Conservation (phyloP, 2,329 filamentous ascomycete species). For the Dothistroma septosporum region DNA sequence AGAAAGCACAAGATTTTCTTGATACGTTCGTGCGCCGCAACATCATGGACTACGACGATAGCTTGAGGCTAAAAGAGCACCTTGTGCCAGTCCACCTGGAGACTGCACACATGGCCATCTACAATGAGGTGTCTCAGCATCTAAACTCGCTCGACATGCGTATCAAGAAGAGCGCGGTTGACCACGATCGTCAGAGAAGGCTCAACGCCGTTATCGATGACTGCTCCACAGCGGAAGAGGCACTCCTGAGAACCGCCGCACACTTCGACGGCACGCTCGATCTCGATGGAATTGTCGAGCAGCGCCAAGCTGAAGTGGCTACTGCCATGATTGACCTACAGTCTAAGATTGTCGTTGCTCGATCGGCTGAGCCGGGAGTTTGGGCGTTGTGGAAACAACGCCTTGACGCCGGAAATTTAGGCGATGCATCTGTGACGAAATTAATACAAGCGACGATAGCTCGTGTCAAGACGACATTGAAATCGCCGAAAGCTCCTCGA, state of each 20-base stretch:
- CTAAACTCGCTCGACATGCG: slow-evolving; percentile 51
- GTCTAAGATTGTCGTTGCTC: neutral
- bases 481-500: neutral
- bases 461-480: neutral
- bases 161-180: slow-evolving; percentile 38
- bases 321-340: neutral
- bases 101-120: slow-evolving; percentile 49
- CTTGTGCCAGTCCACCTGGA: slow-evolving; percentile 44
- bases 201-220: slow-evolving; percentile 42
- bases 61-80: slow-evolving; percentile 44
- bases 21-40: slow-evolving; percentile 49
- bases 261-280: slow-evolving; percentile 16
- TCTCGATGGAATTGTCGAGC: slow-evolving; percentile 12
- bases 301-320: slow-evolving; percentile 13
- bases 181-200: slow-evolving; percentile 37
- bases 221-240: slow-evolving; percentile 49
- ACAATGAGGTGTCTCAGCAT: slow-evolving; percentile 54
- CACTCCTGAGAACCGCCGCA: slow-evolving; percentile 47
- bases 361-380: slow-evolving; percentile 6
- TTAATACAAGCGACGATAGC: neutral
- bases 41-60: slow-evolving; percentile 33
- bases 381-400: too few relatives aligned
- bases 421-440: slow-evolving; percentile 20
- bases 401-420: slow-evolving; percentile 6
- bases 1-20: slow-evolving; percentile 54